Percentiles rank a stretch among this genome's conserved stretches.
Evolutionary conservation across 2,329 filamentous ascomycete genomes (phyloP).

Genomic region (Tolypocladium tropicale): DNA sequence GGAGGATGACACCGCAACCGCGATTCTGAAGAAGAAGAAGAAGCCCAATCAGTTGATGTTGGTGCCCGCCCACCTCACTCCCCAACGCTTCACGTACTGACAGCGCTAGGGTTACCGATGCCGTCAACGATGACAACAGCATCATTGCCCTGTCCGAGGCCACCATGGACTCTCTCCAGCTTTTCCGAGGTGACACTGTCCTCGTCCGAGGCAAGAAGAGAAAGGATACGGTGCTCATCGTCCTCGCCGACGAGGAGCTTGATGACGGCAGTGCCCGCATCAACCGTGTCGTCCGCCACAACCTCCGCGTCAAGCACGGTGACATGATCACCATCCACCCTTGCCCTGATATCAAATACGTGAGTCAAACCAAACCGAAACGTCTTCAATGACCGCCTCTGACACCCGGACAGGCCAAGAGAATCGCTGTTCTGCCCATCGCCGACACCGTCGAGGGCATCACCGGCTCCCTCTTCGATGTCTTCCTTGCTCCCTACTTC

Average conservation of each 20-base stretch:
- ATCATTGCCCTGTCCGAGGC: slow-evolving; percentile 97
- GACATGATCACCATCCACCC: slow-evolving; percentile 96
- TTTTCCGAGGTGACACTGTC: slow-evolving; percentile 97
- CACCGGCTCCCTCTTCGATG: slow-evolving; percentile 95
- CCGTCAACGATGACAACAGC: slow-evolving; percentile 98
- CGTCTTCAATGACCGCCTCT: background rate
- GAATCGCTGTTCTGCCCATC: slow-evolving; percentile 95
- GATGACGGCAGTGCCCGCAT: slow-evolving; percentile 95
- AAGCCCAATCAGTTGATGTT: slow-evolving; percentile 99
- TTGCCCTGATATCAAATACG: slow-evolving; percentile 99
- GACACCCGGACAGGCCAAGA: slow-evolving; percentile 64
- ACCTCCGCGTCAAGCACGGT: slow-evolving; percentile 95
- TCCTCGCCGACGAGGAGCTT: slow-evolving; percentile 92
- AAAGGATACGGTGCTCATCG: slow-evolving; percentile 97
- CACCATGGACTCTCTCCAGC: slow-evolving; percentile 96
- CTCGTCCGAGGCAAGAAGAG: slow-evolving; percentile 99
- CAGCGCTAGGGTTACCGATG: slow-evolving; percentile 79
- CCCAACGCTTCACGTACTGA: slow-evolving; percentile 10
- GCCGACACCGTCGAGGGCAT: slow-evolving; percentile 97
- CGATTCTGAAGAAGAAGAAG: slow-evolving; percentile 99
- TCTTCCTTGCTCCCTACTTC: slow-evolving; percentile 99
- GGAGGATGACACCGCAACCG: slow-evolving; percentile 87
- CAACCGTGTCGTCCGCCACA: slow-evolving; percentile 97
- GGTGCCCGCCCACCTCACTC: slow-evolving; percentile 20
- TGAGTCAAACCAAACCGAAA: slow-evolving; percentile 37